phyloP scores from a whole-genome alignment of 2,329 filamentous ascomycete species.

The Lojkania enalia region DNA sequence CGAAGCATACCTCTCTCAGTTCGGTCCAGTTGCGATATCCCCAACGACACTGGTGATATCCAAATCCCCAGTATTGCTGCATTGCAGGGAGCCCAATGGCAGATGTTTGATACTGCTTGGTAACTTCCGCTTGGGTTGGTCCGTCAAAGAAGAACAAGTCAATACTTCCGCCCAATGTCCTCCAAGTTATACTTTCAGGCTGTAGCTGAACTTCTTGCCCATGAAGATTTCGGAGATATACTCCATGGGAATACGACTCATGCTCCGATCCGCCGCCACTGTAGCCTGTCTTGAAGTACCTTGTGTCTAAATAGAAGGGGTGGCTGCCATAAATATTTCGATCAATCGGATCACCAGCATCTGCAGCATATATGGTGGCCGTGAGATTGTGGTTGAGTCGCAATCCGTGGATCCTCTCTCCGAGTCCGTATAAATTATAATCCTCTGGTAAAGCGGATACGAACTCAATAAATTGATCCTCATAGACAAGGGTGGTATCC shows the following conservation, averaged over 20 bases:
- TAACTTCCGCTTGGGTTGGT: constrained; percentile 68
- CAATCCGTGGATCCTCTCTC: constrained; percentile 72
- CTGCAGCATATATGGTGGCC: constrained; percentile 68
- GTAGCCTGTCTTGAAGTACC: constrained; percentile 66
- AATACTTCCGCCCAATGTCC: constrained; percentile 73
- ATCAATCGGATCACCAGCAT: constrained; percentile 67
- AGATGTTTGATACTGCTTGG: constrained; percentile 68
- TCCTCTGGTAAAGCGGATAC: constrained; percentile 66
- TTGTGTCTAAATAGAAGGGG: constrained; percentile 77
- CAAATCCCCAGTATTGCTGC: constrained; percentile 76
- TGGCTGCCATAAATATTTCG: constrained; percentile 75
- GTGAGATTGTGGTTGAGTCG: constrained; percentile 74
- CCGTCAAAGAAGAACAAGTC: constrained; percentile 82
- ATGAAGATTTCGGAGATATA: constrained; percentile 77
- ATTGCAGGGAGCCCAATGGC: constrained; percentile 72
- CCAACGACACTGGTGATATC: constrained; percentile 83
- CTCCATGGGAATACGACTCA: constrained; percentile 71
- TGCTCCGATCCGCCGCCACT: constrained; percentile 58
- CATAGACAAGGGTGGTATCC: constrained; percentile 68
- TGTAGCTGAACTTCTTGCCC: constrained; percentile 72
- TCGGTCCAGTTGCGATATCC: constrained; percentile 76
- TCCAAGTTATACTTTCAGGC: constrained; percentile 69
- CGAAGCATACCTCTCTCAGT: constrained; percentile 56
- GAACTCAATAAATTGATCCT: constrained; percentile 79
- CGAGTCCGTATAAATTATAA: constrained; percentile 76